phyloP scores from a whole-genome alignment of 257 asterid species.

The Solanum virginianum region DNA sequence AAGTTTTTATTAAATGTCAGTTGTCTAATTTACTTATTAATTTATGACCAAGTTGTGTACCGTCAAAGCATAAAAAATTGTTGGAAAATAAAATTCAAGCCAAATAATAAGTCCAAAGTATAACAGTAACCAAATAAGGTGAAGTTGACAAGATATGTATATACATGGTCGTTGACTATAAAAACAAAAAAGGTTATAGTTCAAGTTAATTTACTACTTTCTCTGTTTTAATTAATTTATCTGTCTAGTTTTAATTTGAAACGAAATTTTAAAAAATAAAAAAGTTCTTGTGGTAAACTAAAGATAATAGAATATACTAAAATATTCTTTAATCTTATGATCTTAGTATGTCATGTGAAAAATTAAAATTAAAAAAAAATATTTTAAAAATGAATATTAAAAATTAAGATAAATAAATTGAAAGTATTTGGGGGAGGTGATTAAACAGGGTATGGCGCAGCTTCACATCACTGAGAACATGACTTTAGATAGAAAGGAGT shows the following conservation, averaged over 20 bases:
- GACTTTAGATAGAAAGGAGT: too few species aligned
- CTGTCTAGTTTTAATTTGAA: not conserved
- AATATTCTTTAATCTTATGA: not conserved
- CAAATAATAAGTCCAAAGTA: not conserved
- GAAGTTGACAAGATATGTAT: not conserved
- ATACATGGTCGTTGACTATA: not conserved
- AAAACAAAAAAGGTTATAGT: not conserved
- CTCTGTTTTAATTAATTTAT: not conserved
- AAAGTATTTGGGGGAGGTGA: too few species aligned
- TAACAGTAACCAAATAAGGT: not conserved
- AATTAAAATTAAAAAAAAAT: not conserved
- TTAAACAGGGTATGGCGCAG: too few species aligned
- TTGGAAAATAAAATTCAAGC: not conserved
- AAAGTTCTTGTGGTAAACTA: rapidly evolving
- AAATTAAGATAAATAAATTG: not conserved
- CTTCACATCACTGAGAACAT: too few species aligned
- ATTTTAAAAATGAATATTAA: not conserved
- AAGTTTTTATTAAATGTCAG: not conserved
- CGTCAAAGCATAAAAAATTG: not conserved
- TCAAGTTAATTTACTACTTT: not conserved
- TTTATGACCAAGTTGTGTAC: not conserved
- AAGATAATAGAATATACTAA: not conserved
- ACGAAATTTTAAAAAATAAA: not conserved
- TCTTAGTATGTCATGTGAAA: not conserved
- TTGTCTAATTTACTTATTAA: not conserved